Evolutionary conservation across 2,329 filamentous ascomycete genomes (phyloP).

Genomic region (Penicillium griseofulvum): DNA sequence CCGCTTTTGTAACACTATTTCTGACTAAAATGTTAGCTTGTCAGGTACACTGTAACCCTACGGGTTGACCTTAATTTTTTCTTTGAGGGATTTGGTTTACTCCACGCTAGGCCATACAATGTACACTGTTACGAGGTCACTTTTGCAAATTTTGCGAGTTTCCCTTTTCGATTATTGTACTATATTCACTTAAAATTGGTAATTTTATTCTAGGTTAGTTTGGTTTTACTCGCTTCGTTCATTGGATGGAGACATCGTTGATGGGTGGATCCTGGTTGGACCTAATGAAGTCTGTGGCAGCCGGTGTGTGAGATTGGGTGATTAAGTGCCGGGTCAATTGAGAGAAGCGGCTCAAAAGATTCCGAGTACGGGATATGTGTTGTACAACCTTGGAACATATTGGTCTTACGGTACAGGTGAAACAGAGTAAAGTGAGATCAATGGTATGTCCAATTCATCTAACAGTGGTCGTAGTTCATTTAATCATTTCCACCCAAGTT

Average conservation of each 20-base stretch:
- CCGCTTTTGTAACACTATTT: background rate
- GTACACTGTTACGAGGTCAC: background rate
- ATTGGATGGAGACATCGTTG: constrained; percentile 1
- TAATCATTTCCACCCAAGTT: constrained; percentile 10
- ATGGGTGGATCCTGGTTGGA: constrained; percentile 8
- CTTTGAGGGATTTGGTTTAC: background rate
- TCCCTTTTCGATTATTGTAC: background rate
- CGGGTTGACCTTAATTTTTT: background rate
- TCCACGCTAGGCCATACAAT: background rate
- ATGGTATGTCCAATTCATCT: constrained; percentile 19
- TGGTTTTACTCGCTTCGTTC: background rate
- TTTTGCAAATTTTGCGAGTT: background rate
- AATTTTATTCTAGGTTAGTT: constrained; percentile 3
- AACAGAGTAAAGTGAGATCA: background rate
- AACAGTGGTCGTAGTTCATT: constrained; percentile 15
- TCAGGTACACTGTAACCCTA: constrained; percentile 8
- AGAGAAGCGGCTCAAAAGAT: background rate
- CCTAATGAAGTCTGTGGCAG: background rate
- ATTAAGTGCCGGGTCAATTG: background rate
- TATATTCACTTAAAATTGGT: background rate
- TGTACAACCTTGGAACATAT: background rate
- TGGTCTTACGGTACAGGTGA: background rate
- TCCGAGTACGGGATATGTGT: too few species aligned
- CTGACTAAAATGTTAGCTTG: background rate
- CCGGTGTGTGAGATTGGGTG: constrained; percentile 1